phyloP scores from a whole-genome alignment of 2,329 filamentous ascomycete species.

The Verticillium zaregamsianum region DNA sequence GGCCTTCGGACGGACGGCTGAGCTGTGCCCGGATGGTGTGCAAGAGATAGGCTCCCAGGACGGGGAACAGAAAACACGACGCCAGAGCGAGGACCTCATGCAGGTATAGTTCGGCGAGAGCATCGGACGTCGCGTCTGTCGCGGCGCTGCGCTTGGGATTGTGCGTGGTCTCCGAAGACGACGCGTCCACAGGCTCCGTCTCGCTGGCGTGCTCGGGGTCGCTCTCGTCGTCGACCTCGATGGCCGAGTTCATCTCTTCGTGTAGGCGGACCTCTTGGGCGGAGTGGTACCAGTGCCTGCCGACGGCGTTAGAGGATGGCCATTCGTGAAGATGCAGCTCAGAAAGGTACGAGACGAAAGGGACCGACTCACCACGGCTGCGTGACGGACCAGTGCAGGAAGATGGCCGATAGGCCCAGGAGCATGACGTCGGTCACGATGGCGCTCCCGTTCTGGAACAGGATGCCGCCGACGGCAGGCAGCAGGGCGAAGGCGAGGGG shows the following conservation, averaged over 20 bases:
- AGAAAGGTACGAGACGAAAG: neutral
- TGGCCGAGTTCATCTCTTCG: conserved; percentile 38
- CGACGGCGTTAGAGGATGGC: neutral
- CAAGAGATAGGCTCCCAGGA: conserved; percentile 77
- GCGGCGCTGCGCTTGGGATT: conserved; percentile 12
- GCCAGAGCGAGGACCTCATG: conserved; percentile 73
- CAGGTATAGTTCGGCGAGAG: conserved; percentile 61
- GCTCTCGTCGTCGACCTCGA: conserved; percentile 40
- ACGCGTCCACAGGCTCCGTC: conserved; percentile 14
- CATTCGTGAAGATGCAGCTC: too few species aligned
- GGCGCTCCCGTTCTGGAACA: conserved; percentile 80
- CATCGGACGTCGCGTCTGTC: conserved; percentile 25
- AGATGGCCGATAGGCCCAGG: conserved; percentile 73
- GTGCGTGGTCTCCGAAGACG: conserved; percentile 15
- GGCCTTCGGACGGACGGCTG: conserved; percentile 75
- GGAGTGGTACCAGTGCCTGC: conserved; percentile 69
- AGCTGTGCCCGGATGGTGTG: conserved; percentile 78
- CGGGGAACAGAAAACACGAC: conserved; percentile 74
- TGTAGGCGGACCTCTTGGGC: conserved; percentile 58
- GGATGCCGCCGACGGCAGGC: conserved; percentile 76
- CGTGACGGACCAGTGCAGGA: conserved; percentile 88
- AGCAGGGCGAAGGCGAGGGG: conserved; percentile 80
- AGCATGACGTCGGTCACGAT: conserved; percentile 84
- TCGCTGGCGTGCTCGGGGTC: conserved; percentile 28
- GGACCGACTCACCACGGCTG: conserved; percentile 70